Base-by-base conservation (phyloP, 306 rosid genomes). In the Ormosia emarginata region DNA sequence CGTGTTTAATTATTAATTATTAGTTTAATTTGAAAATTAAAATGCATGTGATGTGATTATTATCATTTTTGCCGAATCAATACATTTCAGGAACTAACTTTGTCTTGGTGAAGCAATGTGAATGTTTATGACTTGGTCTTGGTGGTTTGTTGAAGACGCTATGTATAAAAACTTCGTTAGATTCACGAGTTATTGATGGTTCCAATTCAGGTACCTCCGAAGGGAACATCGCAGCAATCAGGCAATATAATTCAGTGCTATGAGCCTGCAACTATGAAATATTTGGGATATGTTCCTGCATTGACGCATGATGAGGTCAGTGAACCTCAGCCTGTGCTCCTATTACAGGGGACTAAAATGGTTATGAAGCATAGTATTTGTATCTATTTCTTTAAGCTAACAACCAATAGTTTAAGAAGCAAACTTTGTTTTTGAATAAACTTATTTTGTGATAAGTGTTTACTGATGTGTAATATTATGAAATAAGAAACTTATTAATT, bases 251-350 rank as follows among this genome's bases (percentile, higher is more conserved):
- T 94, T 68, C 92, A 85, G 77, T 94, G 98, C 84, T 94, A 94
- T 43, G 98, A 94, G 73, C 98, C 98, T 47, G 97, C 97, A 34
- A 94, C 96, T 6, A 94, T 91, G 98, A 92, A 94, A 77, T 94
- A 94, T 85, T 79, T 94, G 80, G 97, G 97, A 70, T 90, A 17
- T 79, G 86, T 75, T 77, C 90, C 97, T 14, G 96, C 96, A 56
- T 83, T 92, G 86, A 81, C 97, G 30, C 86, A 85, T 18, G 88
- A 70, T 3, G 97, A 91, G 98, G 97, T 94, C 84, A 65, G 92
- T 74, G 75, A 65, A 74, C 30, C 68, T 81, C 72, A 65, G 52
- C 30, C 76, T 82, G 44, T 78, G 47, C 18, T 50, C 71, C 44
- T 63, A 11, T 71, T 24, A 71, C 71, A 62, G 3, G 24, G 18